Evolutionary conservation across 139 green algal genomes (phyloP).

Genomic region (Chlorella sp.): DNA sequence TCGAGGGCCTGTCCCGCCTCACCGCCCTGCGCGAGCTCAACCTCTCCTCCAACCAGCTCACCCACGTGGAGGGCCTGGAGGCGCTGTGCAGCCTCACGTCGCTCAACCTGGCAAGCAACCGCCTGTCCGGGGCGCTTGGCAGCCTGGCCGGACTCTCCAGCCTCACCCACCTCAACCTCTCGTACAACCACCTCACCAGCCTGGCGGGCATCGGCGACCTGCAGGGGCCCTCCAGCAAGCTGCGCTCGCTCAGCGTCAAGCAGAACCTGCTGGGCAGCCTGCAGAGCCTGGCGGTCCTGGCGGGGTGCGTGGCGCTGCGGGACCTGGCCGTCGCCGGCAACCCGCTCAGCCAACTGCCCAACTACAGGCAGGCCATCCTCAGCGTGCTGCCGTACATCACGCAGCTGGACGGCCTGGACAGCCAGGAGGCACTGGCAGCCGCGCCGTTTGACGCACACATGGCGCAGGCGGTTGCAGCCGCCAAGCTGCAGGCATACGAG

Average conservation of each 20-base stretch:
- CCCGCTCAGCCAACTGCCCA: constrained; percentile 35
- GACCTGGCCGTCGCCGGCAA: constrained; percentile 57
- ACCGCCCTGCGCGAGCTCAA: constrained; percentile 47
- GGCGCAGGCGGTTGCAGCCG: constrained; percentile 24
- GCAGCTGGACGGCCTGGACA: constrained; percentile 34
- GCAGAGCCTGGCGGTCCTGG: constrained; percentile 50
- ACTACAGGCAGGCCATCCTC: constrained; percentile 27
- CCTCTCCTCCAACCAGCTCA: constrained; percentile 62
- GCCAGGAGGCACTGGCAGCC: constrained; percentile 10
- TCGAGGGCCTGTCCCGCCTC: constrained; percentile 39
- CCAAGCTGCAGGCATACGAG: constrained; percentile 40
- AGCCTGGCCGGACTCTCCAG: constrained; percentile 33
- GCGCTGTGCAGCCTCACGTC: constrained; percentile 34
- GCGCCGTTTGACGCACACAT: constrained; percentile 14
- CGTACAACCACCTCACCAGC: constrained; percentile 55
- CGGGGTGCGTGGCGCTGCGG: constrained; percentile 35
- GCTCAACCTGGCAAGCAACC: constrained; percentile 71
- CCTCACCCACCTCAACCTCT: constrained; percentile 47
- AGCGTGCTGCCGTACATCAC: constrained; percentile 51
- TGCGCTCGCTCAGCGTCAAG: constrained; percentile 49
- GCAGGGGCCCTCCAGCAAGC: constrained; percentile 20
- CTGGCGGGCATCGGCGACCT: constrained; percentile 29
- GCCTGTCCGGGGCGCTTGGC: constrained; percentile 22
- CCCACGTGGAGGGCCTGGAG: not conserved
- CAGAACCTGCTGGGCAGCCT: constrained; percentile 50